phyloP scores from a whole-genome alignment of 176 grass and related monocot genomes.

The Zoysia japonica region DNA sequence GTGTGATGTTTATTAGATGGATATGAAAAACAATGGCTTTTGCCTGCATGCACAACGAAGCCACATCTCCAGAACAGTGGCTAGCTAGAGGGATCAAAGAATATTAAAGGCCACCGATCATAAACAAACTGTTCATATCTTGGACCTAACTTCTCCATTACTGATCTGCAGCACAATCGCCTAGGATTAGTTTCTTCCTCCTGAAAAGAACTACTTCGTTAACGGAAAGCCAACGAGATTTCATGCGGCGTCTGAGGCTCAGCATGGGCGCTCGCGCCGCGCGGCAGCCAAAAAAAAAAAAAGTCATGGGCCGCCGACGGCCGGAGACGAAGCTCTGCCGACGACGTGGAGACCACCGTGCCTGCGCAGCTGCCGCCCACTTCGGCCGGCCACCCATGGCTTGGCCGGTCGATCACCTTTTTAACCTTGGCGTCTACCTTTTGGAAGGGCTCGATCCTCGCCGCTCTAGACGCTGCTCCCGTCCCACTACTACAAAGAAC shows the following conservation, averaged over 20 bases:
- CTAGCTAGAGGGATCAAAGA: conserved; percentile 17
- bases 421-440: conserved; percentile 53
- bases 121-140: conserved; percentile 9
- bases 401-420: conserved; percentile 32
- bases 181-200: background rate
- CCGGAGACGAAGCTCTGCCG: conserved; percentile 2
- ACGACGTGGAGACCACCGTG: conserved; percentile 53
- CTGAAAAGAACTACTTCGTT: background rate
- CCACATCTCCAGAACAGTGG: conserved; percentile 36
- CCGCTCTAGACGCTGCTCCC: conserved; percentile 5
- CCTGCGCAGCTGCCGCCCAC: conserved; percentile 47
- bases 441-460: conserved; percentile 40
- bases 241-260: conserved; percentile 20
- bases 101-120: background rate
- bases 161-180: background rate
- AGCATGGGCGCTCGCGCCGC: background rate
- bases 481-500: conserved; percentile 53
- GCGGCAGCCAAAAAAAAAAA: conserved; percentile 17
- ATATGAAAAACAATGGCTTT: background rate
- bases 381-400: conserved; percentile 12
- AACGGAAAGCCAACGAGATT: conserved; percentile 10
- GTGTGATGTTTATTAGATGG: conserved; percentile 2
- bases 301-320: conserved; percentile 11
- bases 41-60: background rate
- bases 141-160: conserved; percentile 60